Base-by-base conservation (phyloP, 75 land plant species). In the Cryptomeria japonica region DNA sequence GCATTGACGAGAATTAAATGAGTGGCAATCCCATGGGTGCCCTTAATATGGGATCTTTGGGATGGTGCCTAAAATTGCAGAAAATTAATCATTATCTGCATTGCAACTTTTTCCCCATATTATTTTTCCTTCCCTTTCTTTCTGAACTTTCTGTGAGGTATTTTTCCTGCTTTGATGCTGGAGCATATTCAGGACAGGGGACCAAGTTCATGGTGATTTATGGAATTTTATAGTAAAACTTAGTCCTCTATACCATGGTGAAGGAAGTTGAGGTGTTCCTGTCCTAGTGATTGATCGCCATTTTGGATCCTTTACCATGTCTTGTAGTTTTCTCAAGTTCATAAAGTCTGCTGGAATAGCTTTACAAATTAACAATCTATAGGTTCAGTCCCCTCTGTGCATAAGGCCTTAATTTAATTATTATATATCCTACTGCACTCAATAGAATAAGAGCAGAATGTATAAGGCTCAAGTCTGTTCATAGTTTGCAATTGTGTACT, bases 361-460 rank as follows among this genome's bases (percentile, higher is more conserved):
- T 41, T 42, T 14, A 14, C 55, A 51, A 51, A 51, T 12, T 14
- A 51, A 28, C n/a, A 10, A 32, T 79, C 82, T 39, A 39, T 79
- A 79, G 28, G 39, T 42, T 31, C 84, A 42, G 47, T 82, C 84
- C 84, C 46, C 25, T 82, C 32, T 82, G 84, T 42, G 49, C n/a
- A 82, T 41, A 82, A 82, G 49, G 84, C 44, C 47, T 28, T 82
- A 41, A 42, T 82, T 82, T 82, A 82, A 82, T 82, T 82, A 82
- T 82, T 46, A 28, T 82, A 82, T 41, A 44, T 82, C 44, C 3
- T 44, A 82, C 44, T 82, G 34, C 8, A 82, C 84, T 38, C n/a
- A 22, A 9, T 12, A 2, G 83, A 80, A 80, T 80, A 39, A 42
- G n/a, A 80, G 83, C 31, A 46, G 84, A 82, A 44, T 82, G 49